phyloP scores from a whole-genome alignment of 2,329 filamentous ascomycete species.

The Rhytidhysteron rufulum region DNA sequence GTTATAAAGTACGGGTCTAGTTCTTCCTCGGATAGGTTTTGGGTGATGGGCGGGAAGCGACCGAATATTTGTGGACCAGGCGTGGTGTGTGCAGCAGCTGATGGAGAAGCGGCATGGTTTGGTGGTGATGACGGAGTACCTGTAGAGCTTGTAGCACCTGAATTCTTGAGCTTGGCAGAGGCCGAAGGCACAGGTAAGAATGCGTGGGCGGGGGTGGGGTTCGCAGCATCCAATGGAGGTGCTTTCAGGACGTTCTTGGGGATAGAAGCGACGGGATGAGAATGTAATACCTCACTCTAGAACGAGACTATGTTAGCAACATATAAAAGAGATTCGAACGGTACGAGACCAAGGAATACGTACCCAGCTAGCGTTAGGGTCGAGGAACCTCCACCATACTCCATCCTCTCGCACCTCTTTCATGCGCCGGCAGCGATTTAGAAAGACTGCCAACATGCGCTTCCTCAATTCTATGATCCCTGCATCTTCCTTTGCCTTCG shows the following conservation, averaged over 20 bases:
- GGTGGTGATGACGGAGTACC: slow-evolving; percentile 56
- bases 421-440: slow-evolving; percentile 92
- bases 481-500: slow-evolving; percentile 94
- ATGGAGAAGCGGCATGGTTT: slow-evolving; percentile 45
- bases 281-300: slow-evolving; percentile 90
- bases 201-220: slow-evolving; percentile 79
- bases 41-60: slow-evolving; percentile 77
- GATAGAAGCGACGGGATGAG: slow-evolving; percentile 83
- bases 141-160: slow-evolving; percentile 41
- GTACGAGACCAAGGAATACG: slow-evolving; percentile 21
- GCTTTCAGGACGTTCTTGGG: slow-evolving; percentile 93
- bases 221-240: slow-evolving; percentile 91
- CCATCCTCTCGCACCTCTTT: slow-evolving; percentile 87
- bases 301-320: slow-evolving; percentile 4
- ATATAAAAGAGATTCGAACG: slow-evolving; percentile 4
- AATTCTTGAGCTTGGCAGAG: slow-evolving; percentile 77
- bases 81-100: slow-evolving; percentile 53
- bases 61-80: slow-evolving; percentile 64
- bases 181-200: slow-evolving; percentile 82
- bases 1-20: slow-evolving; percentile 94
- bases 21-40: slow-evolving; percentile 78
- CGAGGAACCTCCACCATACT: slow-evolving; percentile 95
- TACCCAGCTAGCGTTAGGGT: slow-evolving; percentile 99
- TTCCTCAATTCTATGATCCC: slow-evolving; percentile 96
- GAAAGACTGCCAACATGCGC: slow-evolving; percentile 91